These are phyloP conservation scores for Bisporella sp. DNA, from an alignment of 2,329 filamentous ascomycete genomes.

Conservation along the genomic window DNA sequence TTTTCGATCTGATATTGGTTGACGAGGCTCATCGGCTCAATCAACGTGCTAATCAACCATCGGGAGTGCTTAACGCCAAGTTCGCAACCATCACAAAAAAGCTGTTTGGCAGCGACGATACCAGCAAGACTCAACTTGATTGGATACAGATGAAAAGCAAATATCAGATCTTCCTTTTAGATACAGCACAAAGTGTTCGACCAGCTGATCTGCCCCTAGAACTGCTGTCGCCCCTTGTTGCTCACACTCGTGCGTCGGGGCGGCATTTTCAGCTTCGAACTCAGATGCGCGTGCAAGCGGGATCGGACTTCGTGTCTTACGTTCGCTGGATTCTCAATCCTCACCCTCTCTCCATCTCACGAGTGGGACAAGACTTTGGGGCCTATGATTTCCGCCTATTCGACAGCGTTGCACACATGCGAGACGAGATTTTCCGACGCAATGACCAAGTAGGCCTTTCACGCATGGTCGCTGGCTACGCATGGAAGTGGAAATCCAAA, in stretches of 20 bases:
- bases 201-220: constrained; percentile 9
- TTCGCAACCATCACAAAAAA: constrained; percentile 10
- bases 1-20: constrained; percentile 8
- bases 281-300: constrained; percentile 11
- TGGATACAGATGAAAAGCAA: constrained; percentile 9
- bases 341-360: constrained; percentile 6
- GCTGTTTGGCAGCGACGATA: constrained; percentile 10
- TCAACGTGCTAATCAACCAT: constrained; percentile 9
- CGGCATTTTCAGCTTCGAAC: constrained; percentile 11
- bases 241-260: constrained; percentile 7
- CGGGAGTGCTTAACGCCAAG: constrained; percentile 7
- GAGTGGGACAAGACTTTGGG: constrained; percentile 7
- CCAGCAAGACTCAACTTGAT: constrained; percentile 10
- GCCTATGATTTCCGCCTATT: constrained; percentile 11
- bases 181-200: constrained; percentile 10
- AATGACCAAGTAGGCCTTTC: constrained; percentile 9
- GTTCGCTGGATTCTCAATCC: constrained; percentile 11
- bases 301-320: constrained; percentile 10
- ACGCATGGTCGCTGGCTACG: constrained; percentile 9
- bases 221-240: constrained; percentile 6
- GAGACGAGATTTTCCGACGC: constrained; percentile 9
- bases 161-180: constrained; percentile 11
- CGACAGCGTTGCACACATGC: constrained; percentile 9
- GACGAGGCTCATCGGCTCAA: constrained; percentile 10
- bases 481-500: constrained; percentile 6